Percentiles rank a stretch among this genome's conserved stretches.
Conservation (phyloP, 257 asterid species). For the Nicotiana tomentosiformis region DNA sequence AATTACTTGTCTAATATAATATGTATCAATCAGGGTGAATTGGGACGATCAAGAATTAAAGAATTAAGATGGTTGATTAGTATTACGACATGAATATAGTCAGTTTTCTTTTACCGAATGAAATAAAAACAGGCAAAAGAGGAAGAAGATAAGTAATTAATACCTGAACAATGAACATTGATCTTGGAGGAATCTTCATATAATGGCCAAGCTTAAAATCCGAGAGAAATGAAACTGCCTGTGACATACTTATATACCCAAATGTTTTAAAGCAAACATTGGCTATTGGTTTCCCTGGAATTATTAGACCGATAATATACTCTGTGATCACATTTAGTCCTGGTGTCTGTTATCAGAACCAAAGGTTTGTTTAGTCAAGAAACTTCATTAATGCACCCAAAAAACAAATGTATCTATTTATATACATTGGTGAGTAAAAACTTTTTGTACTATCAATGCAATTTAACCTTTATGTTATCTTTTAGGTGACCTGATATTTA, state of each 20-base stretch:
- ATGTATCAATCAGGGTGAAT: too few species aligned
- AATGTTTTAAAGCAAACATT: constrained; percentile 77
- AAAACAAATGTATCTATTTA: too few species aligned
- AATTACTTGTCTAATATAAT: too few species aligned
- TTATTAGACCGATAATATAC: constrained; percentile 53
- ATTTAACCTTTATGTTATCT: too few species aligned
- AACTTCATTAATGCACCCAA: neutral
- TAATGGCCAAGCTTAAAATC: constrained; percentile 80
- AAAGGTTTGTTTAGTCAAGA: neutral
- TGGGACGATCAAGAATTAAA: too few species aligned
- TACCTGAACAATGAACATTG: constrained; percentile 78
- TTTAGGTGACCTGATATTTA: neutral
- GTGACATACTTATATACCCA: constrained; percentile 76
- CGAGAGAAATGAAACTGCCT: constrained; percentile 46
- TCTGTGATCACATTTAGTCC: constrained; percentile 73
- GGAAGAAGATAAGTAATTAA: too few species aligned
- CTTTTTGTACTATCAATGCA: too few species aligned
- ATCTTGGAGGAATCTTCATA: constrained; percentile 86
- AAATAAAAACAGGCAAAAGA: too few species aligned
- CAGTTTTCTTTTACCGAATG: too few species aligned
- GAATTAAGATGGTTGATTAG: too few species aligned
- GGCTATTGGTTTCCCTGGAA: constrained; percentile 78
- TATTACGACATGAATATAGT: too few species aligned
- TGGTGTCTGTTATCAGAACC: neutral
- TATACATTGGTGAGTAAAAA: neutral